Evolutionary conservation across 164 flowering plant genomes (phyloP).

Genomic region (Vitis rotundifolia): DNA sequence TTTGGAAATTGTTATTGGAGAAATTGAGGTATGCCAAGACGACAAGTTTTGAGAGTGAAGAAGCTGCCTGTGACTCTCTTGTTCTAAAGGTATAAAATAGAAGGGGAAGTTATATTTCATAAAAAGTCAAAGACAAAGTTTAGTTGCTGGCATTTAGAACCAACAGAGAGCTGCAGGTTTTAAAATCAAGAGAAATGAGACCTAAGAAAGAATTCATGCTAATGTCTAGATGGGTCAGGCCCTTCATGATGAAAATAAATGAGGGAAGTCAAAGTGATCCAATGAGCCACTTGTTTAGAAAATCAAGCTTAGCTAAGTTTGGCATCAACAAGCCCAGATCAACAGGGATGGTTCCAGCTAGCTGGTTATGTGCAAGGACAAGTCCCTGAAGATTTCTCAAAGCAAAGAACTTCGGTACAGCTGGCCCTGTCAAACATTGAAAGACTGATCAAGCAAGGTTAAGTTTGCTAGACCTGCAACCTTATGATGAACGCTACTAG

Average conservation of each 20-base stretch:
- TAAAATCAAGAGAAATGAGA: conserved; percentile 22
- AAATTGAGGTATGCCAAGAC: conserved; percentile 58
- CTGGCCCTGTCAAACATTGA: conserved; percentile 44
- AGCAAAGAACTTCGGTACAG: conserved; percentile 30
- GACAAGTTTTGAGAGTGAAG: conserved; percentile 35
- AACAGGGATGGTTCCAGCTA: conserved; percentile 46
- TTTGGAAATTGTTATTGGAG: conserved; percentile 45
- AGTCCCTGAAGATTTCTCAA: conserved; percentile 54
- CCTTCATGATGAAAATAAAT: conserved; percentile 36
- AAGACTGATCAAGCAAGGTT: conserved; percentile 53
- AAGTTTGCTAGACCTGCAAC: conserved; percentile 39
- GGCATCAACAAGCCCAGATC: conserved; percentile 36
- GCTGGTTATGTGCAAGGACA: conserved; percentile 48
- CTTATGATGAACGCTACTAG: conserved; percentile 50
- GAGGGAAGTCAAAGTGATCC: conserved; percentile 38
- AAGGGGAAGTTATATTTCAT: conserved; percentile 42
- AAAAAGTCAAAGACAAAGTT: conserved; percentile 43
- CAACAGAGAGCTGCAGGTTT: conserved; percentile 35
- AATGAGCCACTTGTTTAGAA: conserved; percentile 42
- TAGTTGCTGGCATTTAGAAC: conserved; percentile 55
- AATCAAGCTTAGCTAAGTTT: conserved; percentile 46
- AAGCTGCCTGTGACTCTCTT: conserved; percentile 39
- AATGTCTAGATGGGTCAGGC: conserved; percentile 45
- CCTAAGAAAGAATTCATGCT: conserved; percentile 57
- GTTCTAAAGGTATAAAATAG: conserved; percentile 56